Conservation (phyloP, 805 yeast species). For the Danielia oregonensis region DNA sequence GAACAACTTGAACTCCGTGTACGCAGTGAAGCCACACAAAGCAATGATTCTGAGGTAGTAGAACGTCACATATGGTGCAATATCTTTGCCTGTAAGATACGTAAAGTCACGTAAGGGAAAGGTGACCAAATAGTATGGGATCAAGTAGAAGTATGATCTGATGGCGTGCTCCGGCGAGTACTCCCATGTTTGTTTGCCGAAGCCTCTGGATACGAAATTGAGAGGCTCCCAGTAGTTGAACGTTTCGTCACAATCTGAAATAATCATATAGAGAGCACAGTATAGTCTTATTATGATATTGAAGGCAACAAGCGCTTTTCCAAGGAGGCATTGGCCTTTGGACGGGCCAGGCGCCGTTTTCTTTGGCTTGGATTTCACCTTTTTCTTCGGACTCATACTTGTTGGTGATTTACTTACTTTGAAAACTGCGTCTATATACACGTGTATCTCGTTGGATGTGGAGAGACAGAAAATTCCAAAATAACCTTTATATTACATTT, state of each 20-base stretch:
- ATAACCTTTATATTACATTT: too few species aligned
- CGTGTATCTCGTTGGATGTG: too few species aligned
- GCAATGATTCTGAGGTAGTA: conserved; percentile 48
- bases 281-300: conserved; percentile 23
- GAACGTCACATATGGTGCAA: conserved; percentile 38
- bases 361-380: too few species aligned
- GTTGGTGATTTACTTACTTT: too few species aligned
- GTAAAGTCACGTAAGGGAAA: conserved; percentile 18
- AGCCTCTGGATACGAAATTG: conserved; percentile 69
- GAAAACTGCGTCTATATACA: too few species aligned
- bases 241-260: conserved; percentile 89
- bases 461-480: too few species aligned
- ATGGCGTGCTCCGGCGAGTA: conserved; percentile 88
- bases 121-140: conserved; percentile 41
- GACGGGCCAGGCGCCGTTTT: not conserved
- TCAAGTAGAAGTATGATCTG: conserved; percentile 76
- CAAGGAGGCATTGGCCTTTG: not conserved
- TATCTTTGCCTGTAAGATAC: conserved; percentile 9
- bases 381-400: too few species aligned
- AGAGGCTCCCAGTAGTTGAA: conserved; percentile 95
- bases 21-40: conserved; percentile 33
- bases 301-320: conserved; percentile 7
- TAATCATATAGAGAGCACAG: conserved; percentile 56
- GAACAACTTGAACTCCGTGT: conserved; percentile 53
- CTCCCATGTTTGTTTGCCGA: conserved; percentile 96